Percentiles rank a stretch among this genome's conserved stretches.
These are phyloP conservation scores for Meyerozyma sp. DNA, from an alignment of 1,139 yeast genomes.

Conservation along the genomic window DNA sequence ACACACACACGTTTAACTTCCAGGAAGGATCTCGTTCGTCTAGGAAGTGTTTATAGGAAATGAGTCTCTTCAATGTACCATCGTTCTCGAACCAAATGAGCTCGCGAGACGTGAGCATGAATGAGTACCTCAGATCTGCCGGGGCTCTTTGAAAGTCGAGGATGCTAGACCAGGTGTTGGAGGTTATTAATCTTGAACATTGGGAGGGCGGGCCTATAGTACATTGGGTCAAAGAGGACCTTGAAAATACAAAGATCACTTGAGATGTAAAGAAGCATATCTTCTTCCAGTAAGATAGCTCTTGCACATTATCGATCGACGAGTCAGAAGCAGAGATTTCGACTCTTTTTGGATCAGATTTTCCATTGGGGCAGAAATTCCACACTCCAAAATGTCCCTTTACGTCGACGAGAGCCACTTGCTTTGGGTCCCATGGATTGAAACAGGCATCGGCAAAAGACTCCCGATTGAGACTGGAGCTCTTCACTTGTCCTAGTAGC, in stretches of 20 bases:
- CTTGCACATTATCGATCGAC: slow-evolving; percentile 39
- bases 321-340: slow-evolving; percentile 6
- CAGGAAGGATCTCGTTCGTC: slow-evolving; percentile 53
- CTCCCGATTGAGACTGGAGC: slow-evolving; percentile 18
- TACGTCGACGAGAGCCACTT: slow-evolving; percentile 44
- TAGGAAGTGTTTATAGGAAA: slow-evolving; percentile 70
- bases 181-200: slow-evolving; percentile 35
- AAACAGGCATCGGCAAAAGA: slow-evolving; percentile 44
- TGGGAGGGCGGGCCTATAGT: slow-evolving; percentile 15
- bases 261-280: slow-evolving; percentile 37
- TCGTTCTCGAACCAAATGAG: slow-evolving; percentile 41
- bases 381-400: slow-evolving; percentile 49
- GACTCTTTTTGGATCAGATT: slow-evolving; percentile 9
- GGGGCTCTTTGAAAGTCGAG: slow-evolving; percentile 35
- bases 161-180: slow-evolving; percentile 54
- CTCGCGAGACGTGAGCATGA: slow-evolving; percentile 59
- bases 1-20: slow-evolving; percentile 25
- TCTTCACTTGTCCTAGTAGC: background rate
- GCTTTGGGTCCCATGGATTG: slow-evolving; percentile 32
- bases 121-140: slow-evolving; percentile 18
- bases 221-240: slow-evolving; percentile 38
- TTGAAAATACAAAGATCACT: slow-evolving; percentile 35
- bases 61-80: slow-evolving; percentile 27
- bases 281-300: slow-evolving; percentile 53
- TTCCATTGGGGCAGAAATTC: slow-evolving; percentile 14